These are phyloP conservation scores for Paraphaeosphaeria minitans DNA, from an alignment of 2,329 filamentous ascomycete species.

Conservation along the genomic window DNA sequence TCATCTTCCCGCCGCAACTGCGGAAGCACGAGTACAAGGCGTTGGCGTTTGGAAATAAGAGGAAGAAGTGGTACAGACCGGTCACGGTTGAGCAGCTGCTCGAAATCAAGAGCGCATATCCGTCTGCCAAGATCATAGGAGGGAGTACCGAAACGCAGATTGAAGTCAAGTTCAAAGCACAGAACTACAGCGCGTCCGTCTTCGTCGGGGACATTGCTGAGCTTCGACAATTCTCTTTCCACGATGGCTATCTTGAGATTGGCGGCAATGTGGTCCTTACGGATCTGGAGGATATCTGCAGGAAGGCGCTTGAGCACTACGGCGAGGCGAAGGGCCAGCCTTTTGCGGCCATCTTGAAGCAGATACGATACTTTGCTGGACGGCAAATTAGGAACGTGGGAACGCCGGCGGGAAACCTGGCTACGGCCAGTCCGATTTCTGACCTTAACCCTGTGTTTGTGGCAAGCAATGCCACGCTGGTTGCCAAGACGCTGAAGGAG, in stretches of 20 bases:
- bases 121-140: slow-evolving; percentile 89
- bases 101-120: slow-evolving; percentile 85
- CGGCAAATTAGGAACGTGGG: slow-evolving; percentile 97
- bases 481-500: slow-evolving; percentile 76
- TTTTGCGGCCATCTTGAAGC: slow-evolving; percentile 89
- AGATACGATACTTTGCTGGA: slow-evolving; percentile 92
- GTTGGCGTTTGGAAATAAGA: slow-evolving; percentile 89
- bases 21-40: slow-evolving; percentile 82
- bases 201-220: slow-evolving; percentile 94
- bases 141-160: slow-evolving; percentile 98
- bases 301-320: slow-evolving; percentile 79
- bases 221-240: slow-evolving; percentile 78
- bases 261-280: slow-evolving; percentile 93
- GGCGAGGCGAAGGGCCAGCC: slow-evolving; percentile 74
- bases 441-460: slow-evolving; percentile 95
- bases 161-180: slow-evolving; percentile 95
- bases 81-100: slow-evolving; percentile 85
- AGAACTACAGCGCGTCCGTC: slow-evolving; percentile 87
- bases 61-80: slow-evolving; percentile 91
- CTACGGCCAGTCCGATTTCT: slow-evolving; percentile 93
- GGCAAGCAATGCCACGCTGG: slow-evolving; percentile 78
- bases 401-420: slow-evolving; percentile 91
- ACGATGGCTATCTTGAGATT: slow-evolving; percentile 83
- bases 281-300: slow-evolving; percentile 84
- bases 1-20: slow-evolving; percentile 89